These are phyloP conservation scores for Diaporthe citri DNA, from an alignment of 2,329 filamentous ascomycete species.

Conservation along the genomic window DNA sequence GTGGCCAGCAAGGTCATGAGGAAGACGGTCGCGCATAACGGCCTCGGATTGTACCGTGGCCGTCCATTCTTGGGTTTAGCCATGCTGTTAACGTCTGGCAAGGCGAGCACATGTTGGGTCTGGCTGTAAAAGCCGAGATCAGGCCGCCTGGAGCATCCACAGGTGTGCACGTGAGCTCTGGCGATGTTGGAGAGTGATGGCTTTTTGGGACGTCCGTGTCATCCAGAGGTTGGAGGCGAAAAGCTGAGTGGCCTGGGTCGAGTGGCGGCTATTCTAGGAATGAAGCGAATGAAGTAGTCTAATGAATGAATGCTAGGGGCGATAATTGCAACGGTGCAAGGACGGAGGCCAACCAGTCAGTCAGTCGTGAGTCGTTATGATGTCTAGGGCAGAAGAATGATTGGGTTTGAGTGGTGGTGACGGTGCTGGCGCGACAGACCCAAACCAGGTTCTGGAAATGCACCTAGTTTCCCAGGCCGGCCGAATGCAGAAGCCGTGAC, in stretches of 20 bases:
- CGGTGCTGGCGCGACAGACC: neutral
- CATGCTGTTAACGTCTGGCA: constrained; percentile 44
- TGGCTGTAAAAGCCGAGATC: constrained; percentile 1
- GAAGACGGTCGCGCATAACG: constrained; percentile 62
- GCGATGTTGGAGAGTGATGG: neutral
- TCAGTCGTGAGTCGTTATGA: neutral
- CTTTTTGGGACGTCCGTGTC: neutral
- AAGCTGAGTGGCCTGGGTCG: neutral
- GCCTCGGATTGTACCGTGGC: constrained; percentile 58
- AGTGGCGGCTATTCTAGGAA: neutral
- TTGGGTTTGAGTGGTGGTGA: constrained; percentile 23
- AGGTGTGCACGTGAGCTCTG: constrained; percentile 14
- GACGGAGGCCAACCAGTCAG: constrained; percentile 15
- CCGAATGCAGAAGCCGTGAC: constrained; percentile 18
- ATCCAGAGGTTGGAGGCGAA: neutral
- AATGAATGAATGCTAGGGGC: neutral
- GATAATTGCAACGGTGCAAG: neutral
- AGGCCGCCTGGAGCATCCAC: neutral
- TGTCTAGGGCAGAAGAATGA: constrained; percentile 21
- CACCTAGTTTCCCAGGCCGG: neutral
- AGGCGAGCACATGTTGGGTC: constrained; percentile 34
- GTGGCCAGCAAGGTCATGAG: constrained; percentile 61
- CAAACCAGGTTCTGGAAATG: constrained; percentile 17
- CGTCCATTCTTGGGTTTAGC: constrained; percentile 47
- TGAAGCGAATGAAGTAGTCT: neutral